Base-by-base conservation (phyloP, 2,329 filamentous ascomycete genomes). In the Arthrobotrys pseudoclavata region DNA sequence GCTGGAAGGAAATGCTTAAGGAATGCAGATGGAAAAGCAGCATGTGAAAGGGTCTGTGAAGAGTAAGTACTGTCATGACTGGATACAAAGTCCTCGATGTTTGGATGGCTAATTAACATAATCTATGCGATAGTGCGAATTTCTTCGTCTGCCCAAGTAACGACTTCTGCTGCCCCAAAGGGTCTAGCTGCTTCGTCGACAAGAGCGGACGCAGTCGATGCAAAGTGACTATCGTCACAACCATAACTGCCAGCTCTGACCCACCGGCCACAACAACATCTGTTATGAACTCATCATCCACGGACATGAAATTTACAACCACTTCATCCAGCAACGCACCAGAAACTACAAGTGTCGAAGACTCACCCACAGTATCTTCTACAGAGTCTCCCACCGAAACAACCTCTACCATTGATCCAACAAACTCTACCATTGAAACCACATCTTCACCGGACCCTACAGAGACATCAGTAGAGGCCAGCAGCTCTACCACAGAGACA, bases 81-180 rank as follows among this genome's bases (percentile, higher is more conserved):
- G 4, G 15, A 40, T 48, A 34, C 15, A 20, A 31, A 6, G n/a
- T 7, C 6, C 26, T 13, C 20, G 20, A 37, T 12, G 7, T 24
- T 37, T 40, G 22, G 3, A 37, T 22, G 1, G 4, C 18, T 24
- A 37, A 42, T 50, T 69, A 60, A 64, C 24, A 34, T 34, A 13
- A 37, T 64, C 24, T 12, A 37, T 53, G 1, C 22, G 20, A 34
- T 57, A 78, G 74, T 42, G 47, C 74, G 18, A 68, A 69, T 42
- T 79, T 72, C 40, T 79, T 74, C 29, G 75, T 79, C 29, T 79
- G 75, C 48, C 75, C 75, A 37, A 77, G 52, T 20, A 77, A 77
- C 53, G 67, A 79, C 40, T 79, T 79, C 29, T 79, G 75, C 63
- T 79, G 75, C 29, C 75, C 75, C 10, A 37, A n/a, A 3, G 69